Percentiles rank a stretch among this genome's conserved stretches.
Conservation (phyloP, 208 protist species). For the Strigomonas culicis region DNA sequence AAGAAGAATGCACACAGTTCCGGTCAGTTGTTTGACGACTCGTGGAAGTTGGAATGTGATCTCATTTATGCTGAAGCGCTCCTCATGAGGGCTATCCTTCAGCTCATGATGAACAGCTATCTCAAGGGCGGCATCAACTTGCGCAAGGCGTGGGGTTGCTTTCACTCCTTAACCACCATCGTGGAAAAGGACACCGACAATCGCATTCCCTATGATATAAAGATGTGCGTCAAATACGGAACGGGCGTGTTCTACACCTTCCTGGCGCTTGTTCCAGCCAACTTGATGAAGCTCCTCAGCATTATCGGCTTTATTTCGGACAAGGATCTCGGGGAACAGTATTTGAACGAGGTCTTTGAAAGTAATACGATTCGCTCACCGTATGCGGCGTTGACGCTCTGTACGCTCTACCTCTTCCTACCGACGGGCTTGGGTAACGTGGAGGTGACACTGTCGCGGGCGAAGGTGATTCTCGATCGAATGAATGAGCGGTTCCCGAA, state of each 20-base stretch:
- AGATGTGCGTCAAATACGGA: constrained; percentile 89
- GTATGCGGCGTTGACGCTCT: constrained; percentile 80
- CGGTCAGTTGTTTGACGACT: constrained; percentile 54
- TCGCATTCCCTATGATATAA: constrained; percentile 74
- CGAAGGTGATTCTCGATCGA: constrained; percentile 69
- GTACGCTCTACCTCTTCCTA: constrained; percentile 89
- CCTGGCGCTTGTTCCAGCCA: constrained; percentile 81
- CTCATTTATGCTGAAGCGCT: constrained; percentile 87
- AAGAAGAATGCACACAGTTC: constrained; percentile 46
- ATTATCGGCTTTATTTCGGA: constrained; percentile 91
- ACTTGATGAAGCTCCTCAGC: constrained; percentile 87
- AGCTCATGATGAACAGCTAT: constrained; percentile 92
- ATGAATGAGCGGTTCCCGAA: constrained; percentile 81
- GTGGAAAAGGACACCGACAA: constrained; percentile 73
- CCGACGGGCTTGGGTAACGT: constrained; percentile 81
- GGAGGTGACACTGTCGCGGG: constrained; percentile 66
- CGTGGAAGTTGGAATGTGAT: constrained; percentile 91
- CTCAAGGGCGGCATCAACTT: constrained; percentile 88
- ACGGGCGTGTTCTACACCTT: constrained; percentile 88
- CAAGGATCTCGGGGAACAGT: constrained; percentile 87
- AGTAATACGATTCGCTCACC: constrained; percentile 87
- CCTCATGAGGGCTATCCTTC: constrained; percentile 71
- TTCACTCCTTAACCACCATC: constrained; percentile 56
- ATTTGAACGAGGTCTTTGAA: constrained; percentile 85
- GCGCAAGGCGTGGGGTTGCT: constrained; percentile 86